Evolutionary conservation across 1,284 basidiomycete species (phyloP), one percentile per base, ranked within the genome.

Genomic region (Apiotrichum laibachii): DNA sequence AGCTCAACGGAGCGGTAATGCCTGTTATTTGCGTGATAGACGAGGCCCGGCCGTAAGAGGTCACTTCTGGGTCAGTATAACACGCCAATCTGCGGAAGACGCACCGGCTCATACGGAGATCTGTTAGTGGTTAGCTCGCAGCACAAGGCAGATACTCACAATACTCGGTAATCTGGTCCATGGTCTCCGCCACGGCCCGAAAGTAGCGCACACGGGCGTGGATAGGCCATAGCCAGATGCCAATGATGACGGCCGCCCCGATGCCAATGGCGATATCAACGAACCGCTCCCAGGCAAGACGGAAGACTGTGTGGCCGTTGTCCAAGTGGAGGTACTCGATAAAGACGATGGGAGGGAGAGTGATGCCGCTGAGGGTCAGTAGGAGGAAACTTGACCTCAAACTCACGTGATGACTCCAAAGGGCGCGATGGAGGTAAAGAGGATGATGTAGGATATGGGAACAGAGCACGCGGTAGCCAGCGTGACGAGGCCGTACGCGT

Each of bases 361-460:
- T 79, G 57, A 80, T 76, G 9, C 76, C 77, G 0, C 72, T 77
- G 46, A 8, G 3, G n/a, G 47, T 45, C 31, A 50, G 49, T 8
- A 21, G 11, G 6, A 5, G 2, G 6, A 19, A 50, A 26, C 22
- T 10, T 15, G 31, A 5, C 15, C 12, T 10, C 2, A n/a, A n/a
- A 78, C 68, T 56, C 66, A 78, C 68, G 77, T 75, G 7, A 81
- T 77, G 16, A 76, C 68, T 1, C 79, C 80, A 8, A 82, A 65
- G 5, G 72, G 75, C 33, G 68, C 66, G 42, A 68, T 57, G 12
- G 51, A 57, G 1, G 73, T 74, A 56, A 71, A 76, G 21, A 78
- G 67, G 50, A 80, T 76, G 48, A 76, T 68, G 57, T 75, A 77
- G 1, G 78, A 72, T 10, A 80, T 75, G 0, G 79, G 78, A 0